Percentiles rank a stretch among this genome's conserved stretches.
These are phyloP conservation scores for Sergeia podlipaevii DNA, from an alignment of 208 protist genomes.

Conservation along the genomic window DNA sequence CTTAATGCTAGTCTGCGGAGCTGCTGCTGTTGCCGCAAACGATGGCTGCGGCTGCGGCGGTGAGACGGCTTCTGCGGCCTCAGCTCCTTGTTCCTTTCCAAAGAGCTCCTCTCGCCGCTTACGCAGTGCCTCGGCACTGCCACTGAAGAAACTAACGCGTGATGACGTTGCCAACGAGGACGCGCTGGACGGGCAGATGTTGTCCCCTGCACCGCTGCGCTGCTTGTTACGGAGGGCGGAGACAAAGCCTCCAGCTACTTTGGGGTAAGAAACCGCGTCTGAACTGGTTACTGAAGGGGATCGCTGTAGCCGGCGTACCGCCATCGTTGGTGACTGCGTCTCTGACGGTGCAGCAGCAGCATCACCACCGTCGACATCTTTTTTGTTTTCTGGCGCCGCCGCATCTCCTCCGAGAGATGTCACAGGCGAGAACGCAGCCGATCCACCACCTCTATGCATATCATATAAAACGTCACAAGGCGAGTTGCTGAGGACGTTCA, in stretches of 20 bases:
- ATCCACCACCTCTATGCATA: constrained; percentile 15
- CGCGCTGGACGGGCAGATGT: constrained; percentile 8
- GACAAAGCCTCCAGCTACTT: too few species aligned
- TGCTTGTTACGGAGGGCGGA: too few species aligned
- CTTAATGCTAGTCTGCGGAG: not conserved
- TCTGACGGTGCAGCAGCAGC: too few species aligned
- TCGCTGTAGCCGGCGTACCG: too few species aligned
- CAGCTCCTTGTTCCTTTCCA: constrained; percentile 3
- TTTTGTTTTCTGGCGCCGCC: not conserved
- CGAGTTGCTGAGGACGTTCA: constrained; percentile 6
- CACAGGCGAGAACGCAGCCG: too few species aligned
- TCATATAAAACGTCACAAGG: constrained; percentile 23
- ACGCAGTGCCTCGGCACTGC: constrained; percentile 43
- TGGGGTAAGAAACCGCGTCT: too few species aligned
- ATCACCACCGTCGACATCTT: too few species aligned
- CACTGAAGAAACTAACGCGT: constrained; percentile 26
- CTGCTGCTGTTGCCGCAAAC: constrained; percentile 5
- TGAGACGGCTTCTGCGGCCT: too few species aligned
- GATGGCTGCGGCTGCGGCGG: not conserved
- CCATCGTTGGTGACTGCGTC: too few species aligned
- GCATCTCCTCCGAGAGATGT: not conserved
- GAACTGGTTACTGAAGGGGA: too few species aligned
- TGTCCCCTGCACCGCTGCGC: not conserved
- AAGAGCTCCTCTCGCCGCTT: constrained; percentile 60
- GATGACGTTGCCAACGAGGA: constrained; percentile 17